These are phyloP conservation scores for Suhomyces vadensis DNA, from an alignment of 805 yeast genomes.

Conservation along the genomic window DNA sequence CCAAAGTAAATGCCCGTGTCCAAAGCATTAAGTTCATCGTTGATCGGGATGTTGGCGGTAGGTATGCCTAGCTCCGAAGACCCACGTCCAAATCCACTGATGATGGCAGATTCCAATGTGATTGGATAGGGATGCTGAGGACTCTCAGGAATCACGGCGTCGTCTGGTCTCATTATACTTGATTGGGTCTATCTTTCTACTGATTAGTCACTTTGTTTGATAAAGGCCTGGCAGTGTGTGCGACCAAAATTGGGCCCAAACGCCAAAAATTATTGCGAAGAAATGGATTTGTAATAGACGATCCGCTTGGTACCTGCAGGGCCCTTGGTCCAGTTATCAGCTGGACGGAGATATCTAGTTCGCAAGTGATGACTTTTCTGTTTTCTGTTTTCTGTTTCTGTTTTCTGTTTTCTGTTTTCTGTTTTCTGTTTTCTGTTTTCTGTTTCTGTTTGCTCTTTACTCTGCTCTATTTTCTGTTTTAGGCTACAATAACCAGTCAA, in stretches of 20 bases:
- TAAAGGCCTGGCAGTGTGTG: neutral
- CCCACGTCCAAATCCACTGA: conserved; percentile 94
- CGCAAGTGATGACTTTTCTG: no score
- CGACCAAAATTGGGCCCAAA: neutral
- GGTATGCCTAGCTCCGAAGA: conserved; percentile 92
- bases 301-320: no score
- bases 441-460: no score
- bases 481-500: neutral
- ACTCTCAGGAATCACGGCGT: conserved; percentile 39
- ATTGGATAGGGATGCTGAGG: conserved; percentile 54
- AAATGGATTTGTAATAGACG: no score
- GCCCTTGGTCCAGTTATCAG: no score
- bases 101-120: conserved; percentile 46
- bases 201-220: neutral
- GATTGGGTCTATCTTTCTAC: neutral
- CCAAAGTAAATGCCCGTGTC: conserved; percentile 92
- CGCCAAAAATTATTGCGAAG: no score
- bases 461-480: no score
- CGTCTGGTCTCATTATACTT: conserved; percentile 8
- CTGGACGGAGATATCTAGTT: no score
- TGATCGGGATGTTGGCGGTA: conserved; percentile 83
- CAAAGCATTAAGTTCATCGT: conserved; percentile 42
- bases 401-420: no score
- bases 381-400: no score
- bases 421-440: no score